phyloP scores from a whole-genome alignment of 2,329 filamentous ascomycete genomes.

The Cercospora citrullina region DNA sequence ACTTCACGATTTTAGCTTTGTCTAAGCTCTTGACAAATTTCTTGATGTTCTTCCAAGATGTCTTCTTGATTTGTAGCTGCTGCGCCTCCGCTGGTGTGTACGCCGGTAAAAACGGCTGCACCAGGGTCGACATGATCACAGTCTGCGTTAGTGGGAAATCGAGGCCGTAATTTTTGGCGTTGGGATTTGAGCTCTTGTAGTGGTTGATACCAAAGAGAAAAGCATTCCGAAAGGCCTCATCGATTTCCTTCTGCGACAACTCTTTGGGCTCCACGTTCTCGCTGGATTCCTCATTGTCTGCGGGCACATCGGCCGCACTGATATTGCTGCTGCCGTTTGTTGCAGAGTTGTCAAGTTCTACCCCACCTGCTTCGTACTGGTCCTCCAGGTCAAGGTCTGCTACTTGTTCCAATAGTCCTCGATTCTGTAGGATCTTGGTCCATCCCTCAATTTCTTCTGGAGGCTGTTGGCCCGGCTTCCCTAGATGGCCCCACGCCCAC shows the following conservation, averaged over 20 bases:
- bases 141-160: constrained; percentile 65
- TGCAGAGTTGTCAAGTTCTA: constrained; percentile 38
- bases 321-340: constrained; percentile 20
- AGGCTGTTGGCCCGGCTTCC: constrained; percentile 53
- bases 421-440: constrained; percentile 40
- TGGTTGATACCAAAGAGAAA: constrained; percentile 64
- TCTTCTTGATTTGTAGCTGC: constrained; percentile 67
- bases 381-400: constrained; percentile 48
- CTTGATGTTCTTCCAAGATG: constrained; percentile 68
- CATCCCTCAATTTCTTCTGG: constrained; percentile 58
- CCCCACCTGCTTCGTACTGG: constrained; percentile 50
- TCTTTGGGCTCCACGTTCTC: constrained; percentile 32
- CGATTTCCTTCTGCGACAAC: constrained; percentile 64
- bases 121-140: constrained; percentile 61
- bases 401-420: constrained; percentile 44
- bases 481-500: constrained; percentile 62
- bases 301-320: constrained; percentile 15
- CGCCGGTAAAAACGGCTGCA: constrained; percentile 66
- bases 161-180: constrained; percentile 55
- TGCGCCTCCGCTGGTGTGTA: constrained; percentile 56
- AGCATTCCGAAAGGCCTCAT: constrained; percentile 63
- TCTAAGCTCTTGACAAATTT: constrained; percentile 70
- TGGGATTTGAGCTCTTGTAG: constrained; percentile 57
- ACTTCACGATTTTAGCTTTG: constrained; percentile 62
- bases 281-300: constrained; percentile 21